Evolutionary conservation across 2,329 filamentous ascomycete genomes (phyloP), one percentile per base, ranked within the genome.

Genomic region (Scedosporium aurantiacum): DNA sequence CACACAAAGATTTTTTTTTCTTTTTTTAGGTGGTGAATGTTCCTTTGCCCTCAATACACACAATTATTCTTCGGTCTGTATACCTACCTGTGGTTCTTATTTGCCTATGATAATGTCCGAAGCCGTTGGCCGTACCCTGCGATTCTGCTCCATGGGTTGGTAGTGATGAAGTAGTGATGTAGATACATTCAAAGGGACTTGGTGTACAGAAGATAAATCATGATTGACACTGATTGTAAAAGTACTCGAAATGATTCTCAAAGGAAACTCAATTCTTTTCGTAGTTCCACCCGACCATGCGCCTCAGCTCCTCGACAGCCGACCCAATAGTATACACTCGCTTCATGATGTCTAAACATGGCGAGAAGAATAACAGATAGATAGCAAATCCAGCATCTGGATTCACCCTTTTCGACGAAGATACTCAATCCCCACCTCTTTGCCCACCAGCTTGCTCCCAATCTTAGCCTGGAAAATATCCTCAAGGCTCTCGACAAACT

Each of bases 381-480:
- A 37, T 3, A 23, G 6, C 2, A 16, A 55, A 23, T 23, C 25
- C 14, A 6, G 43, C 3, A n/a, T 18, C 43, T 21, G n/a, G 18
- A 14, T 14, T 54, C 14, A 54, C 23, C 23, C 27, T 37, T 27
- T 12, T 3, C 23, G 54, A 10, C 23, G 54, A 21, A 57, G 54
- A 23, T 57, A 57, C 21, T 57, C 32, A 27, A 57, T 27, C 6
- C n/a, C 23, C n/a, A 40, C 27, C 25, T 40, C 54, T 10, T 57
- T 57, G 8, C 54, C 54, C 27, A 7, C 27, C 27, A 60, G 14
- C 32, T 60, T 60, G n/a, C 52, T 55, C 32, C 58, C 58, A 14
- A 57, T 60, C 52, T 28, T 57, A 14, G 52, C 50, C n/a, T 18
- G 27, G 47, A 57, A 45, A 12, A 61, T 41, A 25, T 61, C 60